Percentiles rank a stretch among this genome's conserved stretches.
Conservation (phyloP, 805 yeast genomes). For the Myxozyma nipponensis region DNA sequence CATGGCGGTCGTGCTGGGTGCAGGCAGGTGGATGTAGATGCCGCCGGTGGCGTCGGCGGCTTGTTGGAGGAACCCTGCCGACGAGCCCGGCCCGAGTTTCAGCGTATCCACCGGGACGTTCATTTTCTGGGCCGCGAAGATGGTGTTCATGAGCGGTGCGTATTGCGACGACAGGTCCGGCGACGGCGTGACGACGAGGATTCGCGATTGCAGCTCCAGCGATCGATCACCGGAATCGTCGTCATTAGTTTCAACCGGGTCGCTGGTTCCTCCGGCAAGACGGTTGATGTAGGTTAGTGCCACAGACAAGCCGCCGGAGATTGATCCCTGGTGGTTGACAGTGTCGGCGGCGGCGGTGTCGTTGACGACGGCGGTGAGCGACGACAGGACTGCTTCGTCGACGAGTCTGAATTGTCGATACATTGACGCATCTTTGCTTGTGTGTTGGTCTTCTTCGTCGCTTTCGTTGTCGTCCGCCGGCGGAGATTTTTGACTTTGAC, state of each 20-base stretch:
- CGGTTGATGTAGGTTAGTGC: constrained; percentile 76
- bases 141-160: constrained; percentile 90
- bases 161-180: constrained; percentile 77
- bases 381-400: constrained; percentile 66
- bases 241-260: background rate
- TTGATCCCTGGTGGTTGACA: constrained; percentile 33
- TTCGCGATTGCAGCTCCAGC: constrained; percentile 56
- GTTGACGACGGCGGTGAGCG: constrained; percentile 48
- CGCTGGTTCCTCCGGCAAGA: background rate
- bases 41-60: constrained; percentile 96
- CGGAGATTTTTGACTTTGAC: background rate
- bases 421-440: constrained; percentile 49
- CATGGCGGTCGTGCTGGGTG: constrained; percentile 58
- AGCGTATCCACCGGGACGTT: constrained; percentile 87
- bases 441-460: background rate
- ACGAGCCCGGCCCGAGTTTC: constrained; percentile 47
- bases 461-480: background rate
- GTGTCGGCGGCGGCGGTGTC: constrained; percentile 35
- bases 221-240: background rate
- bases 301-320: constrained; percentile 76
- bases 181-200: constrained; percentile 60
- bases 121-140: constrained; percentile 93
- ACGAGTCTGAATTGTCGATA: constrained; percentile 79
- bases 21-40: constrained; percentile 64
- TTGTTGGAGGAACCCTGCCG: constrained; percentile 85